phyloP scores from a whole-genome alignment of 345 rosid species.

The Ceriops decandra region DNA sequence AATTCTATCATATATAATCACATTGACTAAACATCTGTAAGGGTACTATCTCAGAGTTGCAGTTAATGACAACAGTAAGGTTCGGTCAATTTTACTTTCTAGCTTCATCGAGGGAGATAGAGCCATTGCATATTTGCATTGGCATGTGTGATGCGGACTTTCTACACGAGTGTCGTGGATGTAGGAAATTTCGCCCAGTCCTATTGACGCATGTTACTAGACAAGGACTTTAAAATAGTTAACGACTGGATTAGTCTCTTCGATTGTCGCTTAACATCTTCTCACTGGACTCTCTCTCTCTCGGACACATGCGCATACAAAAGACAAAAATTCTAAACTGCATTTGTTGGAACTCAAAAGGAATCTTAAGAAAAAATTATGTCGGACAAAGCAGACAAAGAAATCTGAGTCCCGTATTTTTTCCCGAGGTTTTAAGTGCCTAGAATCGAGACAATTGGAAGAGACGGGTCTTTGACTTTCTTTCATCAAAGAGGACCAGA shows the following conservation, averaged over 20 bases:
- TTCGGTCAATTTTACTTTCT: neutral
- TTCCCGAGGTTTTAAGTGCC: neutral
- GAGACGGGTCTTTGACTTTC: neutral
- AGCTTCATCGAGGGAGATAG: neutral
- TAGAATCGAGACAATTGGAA: neutral
- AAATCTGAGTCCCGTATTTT: neutral
- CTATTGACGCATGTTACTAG: too few species aligned
- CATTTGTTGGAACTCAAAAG: neutral
- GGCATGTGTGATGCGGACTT: neutral
- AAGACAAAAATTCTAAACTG: too few species aligned
- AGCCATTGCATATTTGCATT: neutral
- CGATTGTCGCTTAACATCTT: neutral
- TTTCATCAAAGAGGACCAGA: neutral
- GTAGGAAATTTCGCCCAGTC: too few species aligned
- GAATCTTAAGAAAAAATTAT: neutral
- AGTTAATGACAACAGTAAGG: neutral
- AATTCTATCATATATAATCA: neutral
- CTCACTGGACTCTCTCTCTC: neutral
- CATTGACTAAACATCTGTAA: neutral
- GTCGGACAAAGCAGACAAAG: neutral
- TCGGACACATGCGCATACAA: neutral
- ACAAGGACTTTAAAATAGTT: neutral
- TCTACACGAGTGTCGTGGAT: neutral
- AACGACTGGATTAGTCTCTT: neutral
- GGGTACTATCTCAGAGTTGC: neutral